Conservation (phyloP, 169 alveolate species). For the Cryptosporidium felis region DNA sequence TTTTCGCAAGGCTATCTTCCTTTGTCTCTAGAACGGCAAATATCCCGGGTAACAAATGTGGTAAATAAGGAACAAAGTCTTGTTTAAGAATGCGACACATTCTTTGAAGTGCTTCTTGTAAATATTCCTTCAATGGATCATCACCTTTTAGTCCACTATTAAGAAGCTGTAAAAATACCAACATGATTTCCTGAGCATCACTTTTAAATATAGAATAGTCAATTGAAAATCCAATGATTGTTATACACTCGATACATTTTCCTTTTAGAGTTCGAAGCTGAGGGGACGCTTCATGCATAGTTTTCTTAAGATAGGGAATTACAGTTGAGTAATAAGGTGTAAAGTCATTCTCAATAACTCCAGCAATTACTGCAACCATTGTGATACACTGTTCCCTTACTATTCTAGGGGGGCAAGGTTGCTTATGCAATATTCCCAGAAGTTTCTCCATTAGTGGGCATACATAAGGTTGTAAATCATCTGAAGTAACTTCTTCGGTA, state of each 20-base stretch:
- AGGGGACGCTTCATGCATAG: constrained; percentile 77
- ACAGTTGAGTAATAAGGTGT: constrained; percentile 83
- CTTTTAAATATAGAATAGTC: constrained; percentile 81
- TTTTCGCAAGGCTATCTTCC: constrained; percentile 36
- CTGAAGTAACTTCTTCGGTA: constrained; percentile 88
- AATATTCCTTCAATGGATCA: constrained; percentile 87
- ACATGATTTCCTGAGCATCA: constrained; percentile 87
- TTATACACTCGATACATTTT: constrained; percentile 89
- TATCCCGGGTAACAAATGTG: constrained; percentile 83
- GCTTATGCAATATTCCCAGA: constrained; percentile 78
- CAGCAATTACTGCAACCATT: constrained; percentile 90
- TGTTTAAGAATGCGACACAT: constrained; percentile 86
- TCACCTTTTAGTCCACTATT: constrained; percentile 84
- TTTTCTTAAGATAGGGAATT: constrained; percentile 85
- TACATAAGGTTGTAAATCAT: constrained; percentile 82
- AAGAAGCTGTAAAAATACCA: constrained; percentile 82
- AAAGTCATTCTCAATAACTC: constrained; percentile 89
- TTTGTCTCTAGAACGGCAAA: constrained; percentile 34
- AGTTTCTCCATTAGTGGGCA: constrained; percentile 83
- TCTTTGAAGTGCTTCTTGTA: constrained; percentile 87
- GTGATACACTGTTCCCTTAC: constrained; percentile 90
- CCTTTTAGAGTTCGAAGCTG: constrained; percentile 88
- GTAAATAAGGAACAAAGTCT: constrained; percentile 86
- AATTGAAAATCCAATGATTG: constrained; percentile 88
- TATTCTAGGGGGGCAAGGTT: constrained; percentile 70